Evolutionary conservation across 176 grass and related monocot species (phyloP), one percentile per base, ranked within the genome.

Genomic region (Cenchrus fungigraminus): DNA sequence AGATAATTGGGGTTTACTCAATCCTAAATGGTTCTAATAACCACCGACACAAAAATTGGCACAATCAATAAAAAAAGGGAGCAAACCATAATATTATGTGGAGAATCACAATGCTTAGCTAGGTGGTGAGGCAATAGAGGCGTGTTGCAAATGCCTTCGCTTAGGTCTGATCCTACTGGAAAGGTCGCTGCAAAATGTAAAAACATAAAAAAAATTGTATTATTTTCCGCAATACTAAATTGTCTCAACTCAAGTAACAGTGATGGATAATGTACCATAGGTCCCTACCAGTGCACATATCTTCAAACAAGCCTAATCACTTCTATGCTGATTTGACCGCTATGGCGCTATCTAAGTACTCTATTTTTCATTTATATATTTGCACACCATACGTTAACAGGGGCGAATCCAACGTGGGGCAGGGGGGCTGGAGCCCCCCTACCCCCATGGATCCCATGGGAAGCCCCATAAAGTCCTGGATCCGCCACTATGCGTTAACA

Each of bases 81-180:
- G 15, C 2, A 9, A 19, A 77, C n/a, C 19, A 61, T 25, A 57
- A 4, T 29, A 14, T 16, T 29, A 43, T 59, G 12, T 12, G 19
- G 67, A 70, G 16, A 85, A 32, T 71, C 29, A 85, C 43, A 78
- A 34, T 58, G 42, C 6, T 73, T 6, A 25, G 25, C 25, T 25
- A 53, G 47, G 22, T 13, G 56, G 57, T 15, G 47, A 80, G 6
- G 31, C 29, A 47, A 79, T 15, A 34, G 28, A 32, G 28, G 3
- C 0, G 50, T 6, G 1, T 4, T 53, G 60, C 45, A 51, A 19
- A 65, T 2, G 28, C 77, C 45, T 79, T 15, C 13, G 16, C 43
- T 61, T 31, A 50, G 60, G 72, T 57, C 32, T 32, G 51, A 32
- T 66, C 16, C 63, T 16, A 67, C 19, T 53, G 46, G 9, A 51